Evolutionary conservation across 345 rosid genomes (phyloP).

Genomic region (Pugionium dolabratum): DNA sequence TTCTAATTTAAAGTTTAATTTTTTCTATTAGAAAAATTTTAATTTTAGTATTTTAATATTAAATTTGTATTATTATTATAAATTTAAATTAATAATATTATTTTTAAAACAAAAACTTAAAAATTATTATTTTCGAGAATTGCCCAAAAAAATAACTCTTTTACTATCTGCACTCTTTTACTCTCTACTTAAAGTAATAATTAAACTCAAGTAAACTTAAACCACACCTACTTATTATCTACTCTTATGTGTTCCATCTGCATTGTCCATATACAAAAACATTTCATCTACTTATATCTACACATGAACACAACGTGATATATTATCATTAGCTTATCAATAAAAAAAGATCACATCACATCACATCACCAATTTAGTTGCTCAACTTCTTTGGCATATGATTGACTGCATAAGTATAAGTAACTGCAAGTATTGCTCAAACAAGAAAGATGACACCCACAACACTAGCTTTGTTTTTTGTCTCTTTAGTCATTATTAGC

Average conservation of each 20-base stretch:
- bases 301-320: constrained; percentile 22
- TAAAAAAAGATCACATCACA: not conserved
- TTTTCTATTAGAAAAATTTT: no score
- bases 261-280: constrained; percentile 4
- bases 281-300: constrained; percentile 25
- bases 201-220: not conserved
- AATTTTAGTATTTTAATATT: no score
- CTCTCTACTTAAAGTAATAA: no score
- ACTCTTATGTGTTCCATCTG: constrained; percentile 28
- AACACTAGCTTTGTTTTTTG: constrained; percentile 18
- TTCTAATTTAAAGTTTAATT: no score
- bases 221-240: constrained; percentile 28
- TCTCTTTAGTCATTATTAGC: constrained; percentile 25
- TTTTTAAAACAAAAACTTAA: no score
- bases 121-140: no score
- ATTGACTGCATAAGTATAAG: constrained; percentile 10
- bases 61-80: no score
- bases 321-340: not conserved
- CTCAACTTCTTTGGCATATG: constrained; percentile 6
- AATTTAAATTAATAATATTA: no score
- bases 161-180: no score
- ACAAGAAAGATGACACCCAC: constrained; percentile 26
- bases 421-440: constrained; percentile 19
- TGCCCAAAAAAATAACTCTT: no score
- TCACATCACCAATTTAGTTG: not conserved